Evolutionary conservation across 306 rosid genomes (phyloP), one percentile per base, ranked within the genome.

Genomic region (Begonia loranthoides): DNA sequence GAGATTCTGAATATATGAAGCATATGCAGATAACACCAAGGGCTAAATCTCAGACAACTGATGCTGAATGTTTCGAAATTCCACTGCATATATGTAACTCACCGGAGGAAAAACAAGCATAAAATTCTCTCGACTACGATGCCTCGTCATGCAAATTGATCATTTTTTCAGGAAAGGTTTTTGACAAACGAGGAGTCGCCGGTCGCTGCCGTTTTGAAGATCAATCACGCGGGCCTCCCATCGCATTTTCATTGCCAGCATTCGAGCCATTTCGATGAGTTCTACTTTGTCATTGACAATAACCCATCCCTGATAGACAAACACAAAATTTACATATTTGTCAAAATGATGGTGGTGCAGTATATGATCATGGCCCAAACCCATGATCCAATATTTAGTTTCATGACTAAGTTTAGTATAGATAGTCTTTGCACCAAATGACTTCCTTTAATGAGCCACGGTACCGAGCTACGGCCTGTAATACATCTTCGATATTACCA

Each of bases 161-260:
- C 80, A 92, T 76, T 83, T 92, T 66, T 65, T 87, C 56, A 87
- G 50, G 56, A 92, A 92, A 6, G 84, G 93, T 75, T 92, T 92
- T 71, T 92, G 99, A 79, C 96, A 92, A 64, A 92, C 87, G 49
- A 92, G 99, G 58, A 92, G 74, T 63, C 93, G 73, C 72, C 78
- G 93, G 71, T 92, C 99, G 61, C 93, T 83, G 54, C 99, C 99
- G 61, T 83, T 92, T 72, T 87, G 93, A 67, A 72, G 83, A 68
- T 83, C 99, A 53, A 92, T 92, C 72, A 92, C 81, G 79, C 99
- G 83, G 13, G 96, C 99, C 60, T 92, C 99, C 99, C 99, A 92
- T 51, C 96, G 99, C 45, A 92, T 68, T 62, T 83, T 94, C 33
- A 94, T 60, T 34, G 93, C 94, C 61, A 80, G 64, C 44, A 64